Percentiles rank a stretch among this genome's conserved stretches.
phyloP scores from a whole-genome alignment of 1,139 yeast species.

The Hyphopichia pseudoburtonii region DNA sequence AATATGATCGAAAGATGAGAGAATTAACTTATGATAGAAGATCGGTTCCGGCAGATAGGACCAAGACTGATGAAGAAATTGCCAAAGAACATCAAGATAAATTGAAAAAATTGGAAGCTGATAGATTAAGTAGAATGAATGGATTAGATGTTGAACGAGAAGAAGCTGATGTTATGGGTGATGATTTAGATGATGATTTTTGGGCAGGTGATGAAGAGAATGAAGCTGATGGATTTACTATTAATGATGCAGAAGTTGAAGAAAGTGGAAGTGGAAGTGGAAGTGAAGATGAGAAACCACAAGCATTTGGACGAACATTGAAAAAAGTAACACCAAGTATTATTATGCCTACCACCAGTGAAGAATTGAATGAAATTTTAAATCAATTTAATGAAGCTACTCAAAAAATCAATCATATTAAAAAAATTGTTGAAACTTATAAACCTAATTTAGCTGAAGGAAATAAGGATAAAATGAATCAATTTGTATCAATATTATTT shows the following conservation, averaged over 20 bases:
- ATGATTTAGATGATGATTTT: constrained; percentile 64
- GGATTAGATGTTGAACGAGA: constrained; percentile 55
- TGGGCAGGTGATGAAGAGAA: constrained; percentile 47
- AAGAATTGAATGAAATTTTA: constrained; percentile 43
- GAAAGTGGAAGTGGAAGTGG: constrained; percentile 17
- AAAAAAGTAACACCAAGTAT: constrained; percentile 7
- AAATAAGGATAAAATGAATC: constrained; percentile 72
- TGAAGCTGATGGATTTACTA: constrained; percentile 34
- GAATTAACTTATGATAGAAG: constrained; percentile 82
- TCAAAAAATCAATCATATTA: constrained; percentile 45
- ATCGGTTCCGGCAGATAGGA: constrained; percentile 94
- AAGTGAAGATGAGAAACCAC: constrained; percentile 17
- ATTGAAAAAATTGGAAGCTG: constrained; percentile 69
- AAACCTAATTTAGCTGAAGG: constrained; percentile 82
- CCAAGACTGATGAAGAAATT: constrained; percentile 88
- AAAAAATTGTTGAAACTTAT: constrained; percentile 56
- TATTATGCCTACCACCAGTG: constrained; percentile 60
- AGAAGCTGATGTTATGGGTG: constrained; percentile 51
- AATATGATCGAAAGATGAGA: constrained; percentile 75
- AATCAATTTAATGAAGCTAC: constrained; percentile 38
- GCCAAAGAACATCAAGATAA: constrained; percentile 66
- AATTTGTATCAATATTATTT: constrained; percentile 63
- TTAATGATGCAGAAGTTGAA: constrained; percentile 21
- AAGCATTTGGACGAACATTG: constrained; percentile 4
- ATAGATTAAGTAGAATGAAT: constrained; percentile 80